These are phyloP conservation scores for Penicillium expansum DNA, from an alignment of 2,329 filamentous ascomycete genomes.

Conservation along the genomic window DNA sequence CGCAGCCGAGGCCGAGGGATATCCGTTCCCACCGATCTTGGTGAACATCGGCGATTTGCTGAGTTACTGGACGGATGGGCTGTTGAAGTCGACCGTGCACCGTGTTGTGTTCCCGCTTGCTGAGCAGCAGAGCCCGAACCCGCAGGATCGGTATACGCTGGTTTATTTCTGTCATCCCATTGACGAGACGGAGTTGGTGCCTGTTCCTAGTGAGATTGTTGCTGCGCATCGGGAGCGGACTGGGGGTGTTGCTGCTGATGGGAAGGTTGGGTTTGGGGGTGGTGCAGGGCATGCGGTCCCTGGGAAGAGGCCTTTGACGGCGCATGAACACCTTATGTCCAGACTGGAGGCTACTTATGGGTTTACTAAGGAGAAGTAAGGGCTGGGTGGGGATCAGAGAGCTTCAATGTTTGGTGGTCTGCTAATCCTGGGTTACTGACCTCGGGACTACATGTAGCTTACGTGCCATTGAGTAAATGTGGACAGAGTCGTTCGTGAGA, in stretches of 20 bases:
- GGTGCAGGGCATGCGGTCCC: slow-evolving; percentile 35
- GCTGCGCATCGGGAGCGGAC: slow-evolving; percentile 35
- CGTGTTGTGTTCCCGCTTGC: slow-evolving; percentile 70
- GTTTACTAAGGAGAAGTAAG: slow-evolving; percentile 29
- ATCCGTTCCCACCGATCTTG: slow-evolving; percentile 65
- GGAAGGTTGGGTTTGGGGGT: slow-evolving; percentile 42
- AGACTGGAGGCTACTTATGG: slow-evolving; percentile 60
- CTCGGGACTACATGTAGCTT: not conserved
- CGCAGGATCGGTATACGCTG: slow-evolving; percentile 56
- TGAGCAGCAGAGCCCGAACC: slow-evolving; percentile 37
- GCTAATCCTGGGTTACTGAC: not conserved
- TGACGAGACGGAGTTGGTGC: slow-evolving; percentile 53
- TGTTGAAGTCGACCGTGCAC: slow-evolving; percentile 85
- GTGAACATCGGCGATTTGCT: slow-evolving; percentile 70
- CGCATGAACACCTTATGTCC: slow-evolving; percentile 57
- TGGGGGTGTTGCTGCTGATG: slow-evolving; percentile 18
- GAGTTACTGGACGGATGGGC: slow-evolving; percentile 85
- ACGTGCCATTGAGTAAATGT: slow-evolving; percentile 4
- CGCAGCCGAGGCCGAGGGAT: slow-evolving; percentile 26
- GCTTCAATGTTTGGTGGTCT: not conserved
- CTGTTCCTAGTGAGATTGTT: slow-evolving; percentile 55
- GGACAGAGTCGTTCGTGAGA: slow-evolving; percentile 17
- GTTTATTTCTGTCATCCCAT: slow-evolving; percentile 63
- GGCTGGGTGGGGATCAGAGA: not conserved
- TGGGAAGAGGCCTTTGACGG: slow-evolving; percentile 50